Conservation (phyloP, 2,329 filamentous ascomycete species). For the Achaetomium macrosporum region DNA sequence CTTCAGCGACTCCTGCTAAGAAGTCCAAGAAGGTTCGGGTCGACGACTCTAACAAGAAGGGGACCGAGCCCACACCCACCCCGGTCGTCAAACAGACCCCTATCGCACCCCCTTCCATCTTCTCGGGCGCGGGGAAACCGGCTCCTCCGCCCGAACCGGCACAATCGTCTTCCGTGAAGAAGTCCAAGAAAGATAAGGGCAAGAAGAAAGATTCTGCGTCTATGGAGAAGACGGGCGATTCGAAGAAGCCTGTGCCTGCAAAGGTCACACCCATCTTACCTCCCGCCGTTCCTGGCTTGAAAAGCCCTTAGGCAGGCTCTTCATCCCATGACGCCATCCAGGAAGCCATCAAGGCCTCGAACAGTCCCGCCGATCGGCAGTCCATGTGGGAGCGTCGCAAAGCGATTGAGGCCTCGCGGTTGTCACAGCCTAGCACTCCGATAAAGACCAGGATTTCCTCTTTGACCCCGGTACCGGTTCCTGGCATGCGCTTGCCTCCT, state of each 20-base stretch:
- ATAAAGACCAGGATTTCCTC: constrained; percentile 1
- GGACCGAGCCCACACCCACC: background rate
- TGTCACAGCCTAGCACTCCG: constrained; percentile 22
- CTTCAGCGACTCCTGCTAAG: constrained; percentile 25
- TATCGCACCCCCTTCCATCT: constrained; percentile 16
- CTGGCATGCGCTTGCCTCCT: constrained; percentile 3
- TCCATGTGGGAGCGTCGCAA: constrained; percentile 17
- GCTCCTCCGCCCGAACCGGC: background rate
- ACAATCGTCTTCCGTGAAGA: constrained; percentile 22
- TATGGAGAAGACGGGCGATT: constrained; percentile 16
- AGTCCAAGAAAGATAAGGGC: constrained; percentile 30
- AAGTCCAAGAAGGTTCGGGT: constrained; percentile 27
- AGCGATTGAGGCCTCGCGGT: constrained; percentile 1
- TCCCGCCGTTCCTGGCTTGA: constrained; percentile 20
- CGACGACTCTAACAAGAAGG: constrained; percentile 10
- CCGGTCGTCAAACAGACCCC: constrained; percentile 18
- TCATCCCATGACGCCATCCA: constrained; percentile 8
- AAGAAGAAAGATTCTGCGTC: constrained; percentile 15
- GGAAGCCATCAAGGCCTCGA: background rate
- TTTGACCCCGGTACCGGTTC: constrained; percentile 13
- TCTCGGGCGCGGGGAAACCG: background rate
- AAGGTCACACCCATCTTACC: constrained; percentile 26
- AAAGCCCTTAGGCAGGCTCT: constrained; percentile 19
- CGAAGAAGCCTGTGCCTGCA: constrained; percentile 10
- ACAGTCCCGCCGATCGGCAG: constrained; percentile 1